Evolutionary conservation across 805 yeast genomes (phyloP).

Genomic region (Gaillardinia entomophila): DNA sequence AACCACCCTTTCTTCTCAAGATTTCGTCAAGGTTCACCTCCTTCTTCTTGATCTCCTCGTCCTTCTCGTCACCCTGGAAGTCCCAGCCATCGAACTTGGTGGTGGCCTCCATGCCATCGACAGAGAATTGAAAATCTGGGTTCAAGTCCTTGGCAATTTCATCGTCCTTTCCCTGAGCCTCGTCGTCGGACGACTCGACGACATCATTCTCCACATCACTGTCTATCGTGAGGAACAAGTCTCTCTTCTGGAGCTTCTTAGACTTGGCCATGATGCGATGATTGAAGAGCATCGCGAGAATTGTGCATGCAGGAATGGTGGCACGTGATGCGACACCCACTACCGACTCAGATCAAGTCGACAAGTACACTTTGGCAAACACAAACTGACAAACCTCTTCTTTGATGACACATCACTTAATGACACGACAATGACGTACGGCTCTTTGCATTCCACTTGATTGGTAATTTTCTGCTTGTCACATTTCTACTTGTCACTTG

Average conservation of each 20-base stretch:
- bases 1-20: conserved; percentile 78
- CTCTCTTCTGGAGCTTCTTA: conserved; percentile 22
- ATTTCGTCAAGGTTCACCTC: conserved; percentile 87
- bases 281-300: neutral
- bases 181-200: conserved; percentile 11
- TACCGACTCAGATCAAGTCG: no score
- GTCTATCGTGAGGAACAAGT: conserved; percentile 72
- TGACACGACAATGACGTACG: no score
- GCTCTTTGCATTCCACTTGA: no score
- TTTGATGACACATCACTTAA: no score
- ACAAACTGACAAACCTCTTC: no score
- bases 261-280: conserved; percentile 1
- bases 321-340: no score
- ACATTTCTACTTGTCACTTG: no score
- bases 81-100: conserved; percentile 76
- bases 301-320: no score
- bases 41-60: conserved; percentile 22
- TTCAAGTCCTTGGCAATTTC: conserved; percentile 52
- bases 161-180: conserved; percentile 18
- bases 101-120: conserved; percentile 51
- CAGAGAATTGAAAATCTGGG: conserved; percentile 66
- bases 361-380: no score
- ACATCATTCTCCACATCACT: conserved; percentile 54
- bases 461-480: no score
- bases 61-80: conserved; percentile 48